These are phyloP conservation scores for Bruguiera sexangula DNA, from an alignment of 345 rosid genomes.

Conservation along the genomic window DNA sequence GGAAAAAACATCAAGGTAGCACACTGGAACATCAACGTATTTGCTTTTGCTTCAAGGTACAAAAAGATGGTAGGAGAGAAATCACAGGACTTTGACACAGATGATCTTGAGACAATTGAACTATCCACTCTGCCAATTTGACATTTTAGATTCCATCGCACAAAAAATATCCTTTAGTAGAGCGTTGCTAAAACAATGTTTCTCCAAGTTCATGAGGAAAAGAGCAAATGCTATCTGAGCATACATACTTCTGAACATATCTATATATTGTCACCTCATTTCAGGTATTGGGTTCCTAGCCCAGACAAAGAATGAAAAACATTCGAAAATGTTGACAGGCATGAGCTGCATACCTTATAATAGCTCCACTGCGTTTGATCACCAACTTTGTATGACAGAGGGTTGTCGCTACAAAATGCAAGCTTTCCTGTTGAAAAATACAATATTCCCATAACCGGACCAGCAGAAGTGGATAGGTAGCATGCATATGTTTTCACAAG, in stretches of 20 bases:
- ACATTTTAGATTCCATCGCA: too few relatives aligned
- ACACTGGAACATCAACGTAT: too few relatives aligned
- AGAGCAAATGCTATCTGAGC: too few relatives aligned
- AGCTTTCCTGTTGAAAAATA: conserved; percentile 77
- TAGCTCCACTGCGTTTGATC: conserved; percentile 72
- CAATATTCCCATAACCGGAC: conserved; percentile 91
- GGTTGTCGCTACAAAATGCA: conserved; percentile 78
- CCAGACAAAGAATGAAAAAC: background rate
- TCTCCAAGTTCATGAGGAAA: too few relatives aligned
- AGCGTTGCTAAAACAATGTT: too few relatives aligned
- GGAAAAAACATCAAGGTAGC: too few relatives aligned
- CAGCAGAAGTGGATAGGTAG: conserved; percentile 91
- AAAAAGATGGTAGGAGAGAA: too few relatives aligned
- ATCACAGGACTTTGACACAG: too few relatives aligned
- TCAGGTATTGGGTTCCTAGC: background rate
- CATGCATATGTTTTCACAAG: conserved; percentile 80
- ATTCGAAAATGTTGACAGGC: background rate
- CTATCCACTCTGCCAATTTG: too few relatives aligned
- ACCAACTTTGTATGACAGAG: conserved; percentile 76
- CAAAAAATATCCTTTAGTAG: too few relatives aligned
- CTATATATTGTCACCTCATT: background rate
- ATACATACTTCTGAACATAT: background rate
- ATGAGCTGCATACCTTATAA: conserved; percentile 64
- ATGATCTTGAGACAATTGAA: too few relatives aligned
- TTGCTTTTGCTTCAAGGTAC: too few relatives aligned